Evolutionary conservation across 208 protist species (phyloP).

Genomic region (Entamoeba dispar): DNA sequence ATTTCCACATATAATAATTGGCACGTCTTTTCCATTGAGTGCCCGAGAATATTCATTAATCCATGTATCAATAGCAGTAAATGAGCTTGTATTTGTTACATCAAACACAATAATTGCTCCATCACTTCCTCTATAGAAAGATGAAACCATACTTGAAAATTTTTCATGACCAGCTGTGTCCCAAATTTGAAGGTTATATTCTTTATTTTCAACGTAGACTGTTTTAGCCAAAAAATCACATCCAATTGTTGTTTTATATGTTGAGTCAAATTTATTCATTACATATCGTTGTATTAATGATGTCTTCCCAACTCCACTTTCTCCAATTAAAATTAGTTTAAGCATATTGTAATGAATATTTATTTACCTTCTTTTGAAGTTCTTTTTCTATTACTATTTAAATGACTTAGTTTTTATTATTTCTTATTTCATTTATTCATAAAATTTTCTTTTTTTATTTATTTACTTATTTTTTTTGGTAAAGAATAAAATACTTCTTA

Average conservation of each 20-base stretch:
- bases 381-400: too few species aligned
- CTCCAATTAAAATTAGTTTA: not conserved
- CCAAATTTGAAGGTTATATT: constrained; percentile 26
- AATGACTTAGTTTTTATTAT: too few species aligned
- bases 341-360: not conserved
- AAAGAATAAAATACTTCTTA: too few species aligned
- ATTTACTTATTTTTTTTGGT: too few species aligned
- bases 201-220: constrained; percentile 23
- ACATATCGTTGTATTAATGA: not conserved
- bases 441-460: too few species aligned
- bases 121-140: constrained; percentile 94
- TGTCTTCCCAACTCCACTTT: constrained; percentile 1
- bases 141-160: constrained; percentile 84
- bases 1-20: not conserved
- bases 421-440: too few species aligned
- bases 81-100: constrained; percentile 25
- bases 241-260: constrained; percentile 38
- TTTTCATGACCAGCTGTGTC: constrained; percentile 56
- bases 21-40: not conserved
- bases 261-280: not conserved
- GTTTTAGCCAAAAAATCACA: constrained; percentile 41
- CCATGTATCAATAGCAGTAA: constrained; percentile 33
- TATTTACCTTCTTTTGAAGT: too few species aligned
- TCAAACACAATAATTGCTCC: constrained; percentile 64
- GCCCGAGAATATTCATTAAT: not conserved